A percentile compares a stretch with the other conserved stretches of the same genome.
These are phyloP conservation scores for Cerioporus squamosus DNA, from an alignment of 1,284 basidiomycete genomes.

Conservation along the genomic window DNA sequence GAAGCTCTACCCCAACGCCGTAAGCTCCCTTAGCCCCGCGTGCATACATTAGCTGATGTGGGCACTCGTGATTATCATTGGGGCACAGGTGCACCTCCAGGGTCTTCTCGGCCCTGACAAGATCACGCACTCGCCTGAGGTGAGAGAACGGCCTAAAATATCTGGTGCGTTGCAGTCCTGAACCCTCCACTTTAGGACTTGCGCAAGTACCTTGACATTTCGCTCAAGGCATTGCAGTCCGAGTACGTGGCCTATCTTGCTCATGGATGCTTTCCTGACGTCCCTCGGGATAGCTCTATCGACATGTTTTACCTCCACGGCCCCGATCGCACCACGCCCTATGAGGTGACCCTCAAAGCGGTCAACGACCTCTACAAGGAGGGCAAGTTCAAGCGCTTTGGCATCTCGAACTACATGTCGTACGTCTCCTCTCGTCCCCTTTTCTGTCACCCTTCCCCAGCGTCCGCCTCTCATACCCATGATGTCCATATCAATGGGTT, in stretches of 20 bases:
- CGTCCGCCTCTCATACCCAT: no score
- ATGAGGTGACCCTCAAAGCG: constrained; percentile 51
- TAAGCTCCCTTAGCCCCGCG: not conserved
- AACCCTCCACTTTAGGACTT: constrained; percentile 33
- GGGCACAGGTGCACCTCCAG: constrained; percentile 1
- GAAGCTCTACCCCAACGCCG: constrained; percentile 27
- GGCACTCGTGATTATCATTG: no score
- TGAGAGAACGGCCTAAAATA: not conserved
- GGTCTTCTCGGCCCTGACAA: not conserved
- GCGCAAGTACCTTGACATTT: constrained; percentile 48
- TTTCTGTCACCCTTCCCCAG: not conserved
- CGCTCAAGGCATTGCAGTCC: constrained; percentile 49
- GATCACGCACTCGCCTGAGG: constrained; percentile 26
- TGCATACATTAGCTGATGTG: no score
- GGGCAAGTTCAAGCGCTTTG: constrained; percentile 49
- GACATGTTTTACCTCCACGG: constrained; percentile 62
- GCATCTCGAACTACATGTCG: constrained; percentile 56
- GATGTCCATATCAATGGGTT: no score
- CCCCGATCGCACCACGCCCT: constrained; percentile 52
- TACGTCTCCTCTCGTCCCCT: constrained; percentile 26
- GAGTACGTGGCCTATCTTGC: constrained; percentile 40
- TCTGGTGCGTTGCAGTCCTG: no score
- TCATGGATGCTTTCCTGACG: not conserved
- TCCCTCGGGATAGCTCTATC: constrained; percentile 7
- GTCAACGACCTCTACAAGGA: constrained; percentile 54